A percentile compares a stretch with the other conserved stretches of the same genome.
phyloP scores from a whole-genome alignment of 2,329 filamentous ascomycete species.

The Ophiognomonia clavigignenti-juglandacearum region DNA sequence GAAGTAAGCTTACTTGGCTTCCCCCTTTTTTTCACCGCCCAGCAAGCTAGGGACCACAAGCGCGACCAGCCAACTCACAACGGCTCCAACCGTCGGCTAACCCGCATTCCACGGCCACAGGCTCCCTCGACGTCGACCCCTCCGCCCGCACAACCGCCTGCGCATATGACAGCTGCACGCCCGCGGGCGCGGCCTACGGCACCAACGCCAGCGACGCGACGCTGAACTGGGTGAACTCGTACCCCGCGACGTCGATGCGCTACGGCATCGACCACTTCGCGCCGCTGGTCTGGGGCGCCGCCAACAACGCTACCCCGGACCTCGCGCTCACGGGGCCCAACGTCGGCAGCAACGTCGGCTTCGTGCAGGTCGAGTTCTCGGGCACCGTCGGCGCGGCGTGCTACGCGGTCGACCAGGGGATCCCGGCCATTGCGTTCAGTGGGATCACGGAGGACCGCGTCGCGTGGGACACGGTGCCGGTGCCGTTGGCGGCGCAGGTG shows the following conservation, averaged over 20 bases:
- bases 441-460: conserved; percentile 45
- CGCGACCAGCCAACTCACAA: neutral
- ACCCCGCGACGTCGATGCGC: conserved; percentile 59
- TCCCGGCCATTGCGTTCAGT: conserved; percentile 66
- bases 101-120: conserved; percentile 29
- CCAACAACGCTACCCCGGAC: conserved; percentile 48
- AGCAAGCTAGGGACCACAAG: neutral
- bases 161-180: conserved; percentile 57
- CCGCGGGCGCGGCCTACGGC: conserved; percentile 45
- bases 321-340: conserved; percentile 65
- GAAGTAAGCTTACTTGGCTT: conserved; percentile 35
- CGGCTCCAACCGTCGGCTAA: neutral
- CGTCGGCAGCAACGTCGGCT: conserved; percentile 50
- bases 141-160: conserved; percentile 45
- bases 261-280: conserved; percentile 56
- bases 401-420: conserved; percentile 50
- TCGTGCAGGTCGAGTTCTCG: conserved; percentile 50
- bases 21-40: neutral
- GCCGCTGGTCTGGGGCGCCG: conserved; percentile 46
- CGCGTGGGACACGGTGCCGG: conserved; percentile 49
- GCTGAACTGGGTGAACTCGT: conserved; percentile 70
- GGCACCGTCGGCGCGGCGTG: conserved; percentile 64
- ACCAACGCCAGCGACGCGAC: conserved; percentile 50
- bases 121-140: conserved; percentile 47
- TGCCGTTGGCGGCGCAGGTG: conserved; percentile 49